Base-by-base conservation (phyloP, 495 filamentous ascomycete species). In the Aspergillus steynii region DNA sequence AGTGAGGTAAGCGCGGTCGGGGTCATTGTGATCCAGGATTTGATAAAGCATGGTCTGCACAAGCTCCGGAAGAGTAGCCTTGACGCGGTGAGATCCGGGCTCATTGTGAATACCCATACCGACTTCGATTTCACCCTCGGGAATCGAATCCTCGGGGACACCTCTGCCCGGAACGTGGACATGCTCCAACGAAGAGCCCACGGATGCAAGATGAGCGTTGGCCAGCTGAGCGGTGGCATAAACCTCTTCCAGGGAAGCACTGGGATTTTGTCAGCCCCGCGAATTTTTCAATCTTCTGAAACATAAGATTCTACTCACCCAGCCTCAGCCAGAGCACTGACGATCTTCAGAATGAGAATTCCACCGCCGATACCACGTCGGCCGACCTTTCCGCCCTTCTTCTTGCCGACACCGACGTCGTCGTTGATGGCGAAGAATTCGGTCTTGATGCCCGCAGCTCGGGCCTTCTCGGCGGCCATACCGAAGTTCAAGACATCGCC, bases 61-160 rank as follows among this genome's bases (percentile, higher is more conserved):
- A 53, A 96, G 77, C 62, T 86, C 84, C 2, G 84, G 81, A 26
- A 98, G 77, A 62, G 86, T 81, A 4, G 87, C 80, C 61, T 86
- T 89, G 51, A 80, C 71, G 50, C 89, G 82, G 67, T 88, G 90
- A 14, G 86, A 93, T 1, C 95, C 95, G 1, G 90, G 85, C 75
- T 99, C 95, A 70, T 99, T 99, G 74, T 99, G 95, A 72, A 98
- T 97, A 10, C 95, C 95, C 95, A 98, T 99, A 7, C 95, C 95
- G 65, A 99, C 82, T 78, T 99, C 95, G 26, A 96, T 87, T 77
- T 98, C 89, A 48, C 86, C 88, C 0, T 79, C 70, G 32, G 77
- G 79, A 59, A 96, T 75, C 4, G 75, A 75, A 49, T 86, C 89
- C n/a, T 82, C 75, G 25, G 75, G 67, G 10, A 73, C 63, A 2